Evolutionary conservation across 176 grass and related monocot genomes (phyloP).

Genomic region (Oryza officinalis): DNA sequence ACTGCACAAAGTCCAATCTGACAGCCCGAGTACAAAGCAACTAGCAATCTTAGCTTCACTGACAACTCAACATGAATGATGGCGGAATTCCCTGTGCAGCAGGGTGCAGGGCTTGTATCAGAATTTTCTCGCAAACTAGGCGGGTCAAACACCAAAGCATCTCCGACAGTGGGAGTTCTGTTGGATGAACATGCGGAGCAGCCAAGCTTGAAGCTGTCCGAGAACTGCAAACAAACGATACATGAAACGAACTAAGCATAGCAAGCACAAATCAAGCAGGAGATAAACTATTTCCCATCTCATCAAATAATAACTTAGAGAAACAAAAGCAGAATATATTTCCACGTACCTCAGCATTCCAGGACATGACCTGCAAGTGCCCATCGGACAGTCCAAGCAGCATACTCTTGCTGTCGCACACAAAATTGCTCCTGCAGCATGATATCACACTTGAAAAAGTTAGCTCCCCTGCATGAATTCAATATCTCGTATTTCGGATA

Average conservation of each 20-base stretch:
- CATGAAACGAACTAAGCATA: conserved; percentile 29
- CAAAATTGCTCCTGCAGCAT: conserved; percentile 84
- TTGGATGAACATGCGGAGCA: conserved; percentile 56
- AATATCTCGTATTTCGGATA: background rate
- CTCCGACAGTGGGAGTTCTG: conserved; percentile 39
- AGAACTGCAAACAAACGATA: conserved; percentile 60
- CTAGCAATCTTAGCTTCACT: conserved; percentile 70
- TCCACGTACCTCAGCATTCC: conserved; percentile 93
- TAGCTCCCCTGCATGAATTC: conserved; percentile 7
- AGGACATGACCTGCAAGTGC: conserved; percentile 79
- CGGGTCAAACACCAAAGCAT: conserved; percentile 58
- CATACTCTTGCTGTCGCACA: conserved; percentile 85
- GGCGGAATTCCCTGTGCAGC: conserved; percentile 62
- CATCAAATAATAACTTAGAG: conserved; percentile 38
- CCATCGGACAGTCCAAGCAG: conserved; percentile 88
- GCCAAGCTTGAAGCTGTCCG: conserved; percentile 69
- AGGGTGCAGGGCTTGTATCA: conserved; percentile 49
- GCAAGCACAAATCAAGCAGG: conserved; percentile 28
- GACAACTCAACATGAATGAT: conserved; percentile 82
- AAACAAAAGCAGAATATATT: conserved; percentile 56
- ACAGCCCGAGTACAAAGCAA: conserved; percentile 78
- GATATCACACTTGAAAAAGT: conserved; percentile 1
- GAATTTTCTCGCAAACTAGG: conserved; percentile 43
- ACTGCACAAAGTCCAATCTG: conserved; percentile 81
- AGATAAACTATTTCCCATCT: conserved; percentile 15